Percentiles rank a stretch among this genome's conserved stretches.
These are phyloP conservation scores for Leishmania arabica DNA, from an alignment of 208 protist species.

Conservation along the genomic window DNA sequence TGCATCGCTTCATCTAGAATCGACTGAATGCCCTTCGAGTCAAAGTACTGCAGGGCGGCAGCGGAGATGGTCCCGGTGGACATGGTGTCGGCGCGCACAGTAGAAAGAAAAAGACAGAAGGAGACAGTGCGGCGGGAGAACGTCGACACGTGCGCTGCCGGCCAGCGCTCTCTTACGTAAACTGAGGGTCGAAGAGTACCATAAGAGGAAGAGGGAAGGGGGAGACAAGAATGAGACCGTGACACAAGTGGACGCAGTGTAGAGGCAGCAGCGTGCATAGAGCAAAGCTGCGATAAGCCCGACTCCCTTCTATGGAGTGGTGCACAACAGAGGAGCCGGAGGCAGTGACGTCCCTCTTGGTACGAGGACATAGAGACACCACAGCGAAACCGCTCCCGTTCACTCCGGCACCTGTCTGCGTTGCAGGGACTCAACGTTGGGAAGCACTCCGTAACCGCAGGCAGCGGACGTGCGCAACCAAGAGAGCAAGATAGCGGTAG, in stretches of 20 bases:
- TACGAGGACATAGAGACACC: not conserved
- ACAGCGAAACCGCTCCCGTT: not conserved
- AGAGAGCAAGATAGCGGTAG: not conserved
- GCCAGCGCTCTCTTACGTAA: not conserved
- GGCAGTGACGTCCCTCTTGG: not conserved
- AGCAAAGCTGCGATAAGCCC: not conserved
- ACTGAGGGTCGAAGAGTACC: not conserved
- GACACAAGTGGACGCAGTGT: not conserved
- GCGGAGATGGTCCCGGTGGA: slow-evolving; percentile 70
- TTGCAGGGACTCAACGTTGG: not conserved
- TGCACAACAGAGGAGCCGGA: not conserved
- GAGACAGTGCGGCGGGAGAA: not conserved
- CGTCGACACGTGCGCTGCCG: not conserved
- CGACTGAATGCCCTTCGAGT: slow-evolving; percentile 62
- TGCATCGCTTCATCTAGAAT: slow-evolving; percentile 84
- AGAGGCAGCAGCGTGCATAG: not conserved
- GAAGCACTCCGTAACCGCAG: not conserved
- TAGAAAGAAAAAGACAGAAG: not conserved
- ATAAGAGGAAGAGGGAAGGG: not conserved
- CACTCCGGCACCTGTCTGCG: not conserved
- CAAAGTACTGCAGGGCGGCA: slow-evolving; percentile 64
- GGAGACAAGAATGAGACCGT: not conserved
- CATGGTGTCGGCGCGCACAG: slow-evolving; percentile 33
- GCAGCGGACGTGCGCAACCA: not conserved
- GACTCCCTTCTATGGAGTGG: not conserved